phyloP scores from a whole-genome alignment of 2,329 filamentous ascomycete species.

The Hypoxylon sp. region DNA sequence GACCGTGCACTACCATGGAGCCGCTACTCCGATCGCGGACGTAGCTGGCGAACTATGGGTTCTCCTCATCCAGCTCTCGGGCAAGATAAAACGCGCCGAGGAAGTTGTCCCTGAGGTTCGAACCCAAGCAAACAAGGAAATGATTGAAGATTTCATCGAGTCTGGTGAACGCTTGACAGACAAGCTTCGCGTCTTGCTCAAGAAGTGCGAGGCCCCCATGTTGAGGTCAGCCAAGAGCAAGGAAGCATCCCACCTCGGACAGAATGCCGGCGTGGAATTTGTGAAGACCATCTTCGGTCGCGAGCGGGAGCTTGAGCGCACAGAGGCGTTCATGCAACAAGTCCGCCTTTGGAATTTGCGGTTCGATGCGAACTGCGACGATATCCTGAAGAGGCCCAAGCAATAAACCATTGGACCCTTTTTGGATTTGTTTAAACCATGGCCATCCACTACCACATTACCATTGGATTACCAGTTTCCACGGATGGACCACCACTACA shows the following conservation, averaged over 20 bases:
- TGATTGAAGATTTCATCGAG: slow-evolving; percentile 91
- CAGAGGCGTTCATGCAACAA: slow-evolving; percentile 92
- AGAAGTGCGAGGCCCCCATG: slow-evolving; percentile 95
- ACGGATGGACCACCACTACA: slow-evolving; percentile 30
- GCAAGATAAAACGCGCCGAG: slow-evolving; percentile 93
- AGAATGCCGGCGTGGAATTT: slow-evolving; percentile 94
- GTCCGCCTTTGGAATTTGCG: slow-evolving; percentile 92
- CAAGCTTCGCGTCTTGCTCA: slow-evolving; percentile 88
- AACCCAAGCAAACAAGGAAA: slow-evolving; percentile 79
- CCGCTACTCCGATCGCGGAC: slow-evolving; percentile 86
- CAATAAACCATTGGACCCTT: slow-evolving; percentile 58
- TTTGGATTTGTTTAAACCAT: slow-evolving; percentile 25
- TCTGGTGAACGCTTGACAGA: slow-evolving; percentile 89
- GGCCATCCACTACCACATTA: slow-evolving; percentile 6
- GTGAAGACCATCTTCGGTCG: slow-evolving; percentile 95
- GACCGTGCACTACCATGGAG: slow-evolving; percentile 92
- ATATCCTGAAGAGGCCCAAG: slow-evolving; percentile 78
- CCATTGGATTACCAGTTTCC: slow-evolving; percentile 29
- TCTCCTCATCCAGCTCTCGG: slow-evolving; percentile 90
- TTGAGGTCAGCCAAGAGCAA: slow-evolving; percentile 86
- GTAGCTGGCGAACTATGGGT: slow-evolving; percentile 97
- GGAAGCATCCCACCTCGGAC: slow-evolving; percentile 81
- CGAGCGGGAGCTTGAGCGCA: slow-evolving; percentile 89
- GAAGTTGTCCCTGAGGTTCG: slow-evolving; percentile 82
- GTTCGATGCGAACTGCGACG: slow-evolving; percentile 96